phyloP scores from a whole-genome alignment of 2,329 filamentous ascomycete species.

The Sclerotinia subarctica region DNA sequence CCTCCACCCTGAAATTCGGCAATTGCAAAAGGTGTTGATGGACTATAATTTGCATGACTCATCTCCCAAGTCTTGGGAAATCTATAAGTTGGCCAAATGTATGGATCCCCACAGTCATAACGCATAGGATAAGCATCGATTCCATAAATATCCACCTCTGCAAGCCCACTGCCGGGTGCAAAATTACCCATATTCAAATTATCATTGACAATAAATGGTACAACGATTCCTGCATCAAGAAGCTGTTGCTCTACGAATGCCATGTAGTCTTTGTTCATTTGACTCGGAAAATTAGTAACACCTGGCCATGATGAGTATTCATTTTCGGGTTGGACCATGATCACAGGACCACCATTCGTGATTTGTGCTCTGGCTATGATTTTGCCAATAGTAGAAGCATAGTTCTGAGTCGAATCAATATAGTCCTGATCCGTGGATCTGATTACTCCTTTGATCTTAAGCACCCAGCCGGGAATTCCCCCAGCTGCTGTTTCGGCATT shows the following conservation, averaged over 20 bases:
- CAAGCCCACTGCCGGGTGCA: not conserved
- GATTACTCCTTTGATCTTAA: slow-evolving; percentile 60
- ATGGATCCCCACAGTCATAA: slow-evolving; percentile 46
- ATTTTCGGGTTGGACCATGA: slow-evolving; percentile 78
- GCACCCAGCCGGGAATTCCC: slow-evolving; percentile 78
- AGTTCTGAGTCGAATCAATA: slow-evolving; percentile 64
- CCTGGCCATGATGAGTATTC: slow-evolving; percentile 61
- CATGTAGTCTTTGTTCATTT: slow-evolving; percentile 65
- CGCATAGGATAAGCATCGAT: slow-evolving; percentile 46
- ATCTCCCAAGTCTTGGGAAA: slow-evolving; percentile 56
- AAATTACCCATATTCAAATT: slow-evolving; percentile 41
- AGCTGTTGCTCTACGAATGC: slow-evolving; percentile 67
- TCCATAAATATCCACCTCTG: slow-evolving; percentile 38
- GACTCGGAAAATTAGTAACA: slow-evolving; percentile 41
- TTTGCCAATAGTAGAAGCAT: slow-evolving; percentile 51
- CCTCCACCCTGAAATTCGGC: slow-evolving; percentile 64
- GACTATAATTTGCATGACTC: slow-evolving; percentile 57
- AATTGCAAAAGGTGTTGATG: slow-evolving; percentile 62
- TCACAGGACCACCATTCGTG: slow-evolving; percentile 76
- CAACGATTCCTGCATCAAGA: slow-evolving; percentile 63
- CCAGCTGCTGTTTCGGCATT: slow-evolving; percentile 75
- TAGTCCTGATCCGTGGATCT: slow-evolving; percentile 62
- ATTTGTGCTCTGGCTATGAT: slow-evolving; percentile 75
- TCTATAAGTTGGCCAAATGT: slow-evolving; percentile 54
- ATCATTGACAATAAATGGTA: slow-evolving; percentile 75